Percentiles rank a stretch among this genome's conserved stretches.
Evolutionary conservation across 2,329 filamentous ascomycete species (phyloP).

Genomic region (Colletotrichum filicis): DNA sequence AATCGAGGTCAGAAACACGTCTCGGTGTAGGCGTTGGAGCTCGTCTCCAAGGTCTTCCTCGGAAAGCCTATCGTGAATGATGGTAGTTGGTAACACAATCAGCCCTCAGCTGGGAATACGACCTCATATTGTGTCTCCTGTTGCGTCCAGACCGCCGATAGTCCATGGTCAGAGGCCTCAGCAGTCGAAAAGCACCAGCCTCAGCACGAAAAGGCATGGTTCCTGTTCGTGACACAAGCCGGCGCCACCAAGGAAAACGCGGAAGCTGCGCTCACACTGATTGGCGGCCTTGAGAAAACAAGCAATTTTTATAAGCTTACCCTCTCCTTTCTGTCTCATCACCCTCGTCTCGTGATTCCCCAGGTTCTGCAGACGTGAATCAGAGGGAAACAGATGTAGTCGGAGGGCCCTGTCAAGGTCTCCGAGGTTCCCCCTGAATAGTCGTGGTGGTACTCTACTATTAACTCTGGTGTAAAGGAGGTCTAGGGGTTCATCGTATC

Average conservation of each 20-base stretch:
- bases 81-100: not conserved
- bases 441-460: not conserved
- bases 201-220: slow-evolving; percentile 21
- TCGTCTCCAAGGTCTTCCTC: not conserved
- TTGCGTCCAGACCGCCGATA: too few species aligned
- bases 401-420: not conserved
- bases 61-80: not conserved
- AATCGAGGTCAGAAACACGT: not conserved
- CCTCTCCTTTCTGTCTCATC: slow-evolving; percentile 2
- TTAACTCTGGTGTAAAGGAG: not conserved
- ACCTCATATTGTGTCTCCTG: not conserved
- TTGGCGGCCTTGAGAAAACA: slow-evolving; percentile 14
- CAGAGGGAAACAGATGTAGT: not conserved
- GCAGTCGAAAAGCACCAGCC: slow-evolving; percentile 1
- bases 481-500: not conserved
- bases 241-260: not conserved
- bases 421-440: not conserved
- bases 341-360: slow-evolving; percentile 6
- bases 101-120: not conserved
- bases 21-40: not conserved
- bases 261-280: not conserved
- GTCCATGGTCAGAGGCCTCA: not conserved
- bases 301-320: slow-evolving; percentile 20
- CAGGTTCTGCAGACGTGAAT: not conserved
- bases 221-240: slow-evolving; percentile 13